phyloP scores from a whole-genome alignment of 140 eudicot species.

The Ambrosia hybrid region DNA sequence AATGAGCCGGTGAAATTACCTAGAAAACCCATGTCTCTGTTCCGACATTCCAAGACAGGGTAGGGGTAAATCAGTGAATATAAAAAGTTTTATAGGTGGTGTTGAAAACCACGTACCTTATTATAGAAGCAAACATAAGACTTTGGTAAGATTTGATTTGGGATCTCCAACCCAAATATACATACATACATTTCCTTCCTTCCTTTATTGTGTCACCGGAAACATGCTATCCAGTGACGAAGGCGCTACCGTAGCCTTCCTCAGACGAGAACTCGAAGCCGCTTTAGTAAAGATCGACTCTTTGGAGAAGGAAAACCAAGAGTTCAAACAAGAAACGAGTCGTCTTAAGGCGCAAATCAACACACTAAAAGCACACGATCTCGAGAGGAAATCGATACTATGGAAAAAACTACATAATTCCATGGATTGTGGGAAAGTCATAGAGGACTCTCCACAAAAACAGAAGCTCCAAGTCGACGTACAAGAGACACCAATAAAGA shows the following conservation, averaged over 20 bases:
- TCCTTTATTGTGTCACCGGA: neutral
- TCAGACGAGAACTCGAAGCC: constrained; percentile 65
- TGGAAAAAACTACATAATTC: constrained; percentile 67
- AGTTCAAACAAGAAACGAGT: constrained; percentile 53
- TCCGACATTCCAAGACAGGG: too few species aligned
- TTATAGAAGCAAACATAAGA: too few species aligned
- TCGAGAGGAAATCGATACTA: constrained; percentile 54
- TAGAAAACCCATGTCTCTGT: too few species aligned
- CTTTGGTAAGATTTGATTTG: too few species aligned
- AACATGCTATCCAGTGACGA: constrained; percentile 42
- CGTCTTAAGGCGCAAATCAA: constrained; percentile 54
- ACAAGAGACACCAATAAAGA: constrained; percentile 15
- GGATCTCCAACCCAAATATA: constrained; percentile 31
- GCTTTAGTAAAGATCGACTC: constrained; percentile 45
- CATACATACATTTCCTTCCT: constrained; percentile 33
- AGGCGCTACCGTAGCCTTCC: constrained; percentile 35
- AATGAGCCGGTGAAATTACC: too few species aligned
- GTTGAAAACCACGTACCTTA: too few species aligned
- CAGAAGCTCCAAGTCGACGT: constrained; percentile 29
- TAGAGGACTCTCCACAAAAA: constrained; percentile 40
- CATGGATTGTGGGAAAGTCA: constrained; percentile 21
- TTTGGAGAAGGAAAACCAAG: constrained; percentile 59
- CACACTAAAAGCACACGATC: constrained; percentile 66
- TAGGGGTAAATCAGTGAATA: too few species aligned
- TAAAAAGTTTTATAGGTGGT: too few species aligned